Evolutionary conservation across 2,329 filamentous ascomycete species (phyloP), one percentile per base, ranked within the genome.

Genomic region (Penicillium sumatraense): DNA sequence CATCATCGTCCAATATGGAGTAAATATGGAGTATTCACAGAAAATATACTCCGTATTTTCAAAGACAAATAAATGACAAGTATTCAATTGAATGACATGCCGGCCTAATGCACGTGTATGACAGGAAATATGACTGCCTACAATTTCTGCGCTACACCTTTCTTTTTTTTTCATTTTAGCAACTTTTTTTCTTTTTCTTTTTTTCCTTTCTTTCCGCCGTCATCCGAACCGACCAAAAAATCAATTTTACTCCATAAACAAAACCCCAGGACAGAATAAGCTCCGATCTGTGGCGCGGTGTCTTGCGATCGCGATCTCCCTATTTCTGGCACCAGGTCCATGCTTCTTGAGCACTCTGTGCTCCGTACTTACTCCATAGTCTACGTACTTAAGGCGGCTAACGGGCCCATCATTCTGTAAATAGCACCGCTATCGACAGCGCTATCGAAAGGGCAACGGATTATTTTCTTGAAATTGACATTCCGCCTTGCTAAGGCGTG

Each of bases 271-370:
- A 24, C n/a, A 26, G 11, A 46, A 46, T 31, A 46, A 46, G 42
- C 42, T 46, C 27, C 27, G 42, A 31, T 46, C 27, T 46, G 42
- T 46, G 42, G 42, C 42, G 42, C 42, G 27, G 16, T 31, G 8
- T 42, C 38, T 24, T 31, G 42, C 26, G 27, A 46, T 46, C 42
- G 27, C 10, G 42, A 46, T 46, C 26, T 26, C 14, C 42, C 8
- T 36, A 42, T 36, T 46, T 23, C 24, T 47, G 50, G 16, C 33
- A 33, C 24, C 33, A 10, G 24, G 26, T 45, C 46, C 18, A 35
- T 41, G 41, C 47, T 51, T 54, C 16, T 54, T n/a, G n/a, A n/a
- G n/a, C n/a, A n/a, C n/a, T n/a, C n/a, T n/a, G n/a, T n/a, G n/a
- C n/a, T n/a, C n/a, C n/a, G n/a, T n/a, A n/a, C n/a, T n/a, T n/a